Evolutionary conservation across 2,329 filamentous ascomycete species (phyloP).

Genomic region (Ramularia endophylla): DNA sequence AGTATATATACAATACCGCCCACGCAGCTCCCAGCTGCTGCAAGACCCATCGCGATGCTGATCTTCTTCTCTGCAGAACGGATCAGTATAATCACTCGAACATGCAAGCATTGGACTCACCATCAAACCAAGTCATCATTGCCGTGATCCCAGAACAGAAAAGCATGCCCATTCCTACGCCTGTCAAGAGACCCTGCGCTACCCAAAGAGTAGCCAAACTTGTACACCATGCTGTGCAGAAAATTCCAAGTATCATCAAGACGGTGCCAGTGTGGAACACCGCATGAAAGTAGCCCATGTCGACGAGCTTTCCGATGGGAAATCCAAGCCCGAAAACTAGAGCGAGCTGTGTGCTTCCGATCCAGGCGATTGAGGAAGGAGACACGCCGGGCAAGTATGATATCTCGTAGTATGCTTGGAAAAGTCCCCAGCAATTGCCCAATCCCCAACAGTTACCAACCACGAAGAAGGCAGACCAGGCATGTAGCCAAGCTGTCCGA

Average conservation of each 20-base stretch:
- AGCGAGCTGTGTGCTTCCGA: conserved; percentile 32
- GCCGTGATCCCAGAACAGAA: conserved; percentile 29
- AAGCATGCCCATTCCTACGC: conserved; percentile 29
- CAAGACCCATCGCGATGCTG: conserved; percentile 30
- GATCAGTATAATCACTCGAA: no score
- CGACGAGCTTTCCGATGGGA: conserved; percentile 27
- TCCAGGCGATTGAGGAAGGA: conserved; percentile 30
- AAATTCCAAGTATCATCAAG: conserved; percentile 24
- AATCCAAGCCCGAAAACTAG: conserved; percentile 31
- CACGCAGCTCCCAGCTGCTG: conserved; percentile 30
- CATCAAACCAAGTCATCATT: conserved; percentile 32
- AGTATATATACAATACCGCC: conserved; percentile 32
- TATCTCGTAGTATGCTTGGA: conserved; percentile 30
- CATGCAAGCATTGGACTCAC: no score
- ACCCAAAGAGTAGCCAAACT: conserved; percentile 24
- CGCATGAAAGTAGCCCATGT: conserved; percentile 28
- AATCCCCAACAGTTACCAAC: conserved; percentile 30
- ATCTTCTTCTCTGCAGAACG: no score
- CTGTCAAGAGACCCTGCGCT: conserved; percentile 31
- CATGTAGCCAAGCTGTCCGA: conserved; percentile 22
- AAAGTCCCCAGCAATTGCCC: conserved; percentile 28
- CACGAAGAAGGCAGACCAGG: conserved; percentile 16
- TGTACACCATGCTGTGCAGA: conserved; percentile 21
- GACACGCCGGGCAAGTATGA: conserved; percentile 13
- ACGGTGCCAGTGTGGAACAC: conserved; percentile 28